A percentile compares a stretch with the other conserved stretches of the same genome.
Evolutionary conservation across 495 filamentous ascomycete genomes (phyloP).

Genomic region (Hyaloscypha variabilis): DNA sequence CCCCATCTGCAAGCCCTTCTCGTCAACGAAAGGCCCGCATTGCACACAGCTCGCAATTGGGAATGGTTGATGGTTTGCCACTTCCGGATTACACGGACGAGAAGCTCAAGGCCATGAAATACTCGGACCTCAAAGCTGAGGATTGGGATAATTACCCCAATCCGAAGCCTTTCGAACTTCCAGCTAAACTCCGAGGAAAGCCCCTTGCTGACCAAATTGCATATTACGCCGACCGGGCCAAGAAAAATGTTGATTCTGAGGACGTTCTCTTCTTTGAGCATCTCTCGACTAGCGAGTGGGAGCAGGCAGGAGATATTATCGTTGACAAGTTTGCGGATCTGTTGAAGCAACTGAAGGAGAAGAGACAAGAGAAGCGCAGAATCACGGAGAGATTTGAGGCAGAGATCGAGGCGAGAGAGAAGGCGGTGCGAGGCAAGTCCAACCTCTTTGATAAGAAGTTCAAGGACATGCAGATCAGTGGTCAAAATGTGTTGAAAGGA

Average conservation of each 20-base stretch:
- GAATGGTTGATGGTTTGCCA: background rate
- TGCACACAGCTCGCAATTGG: background rate
- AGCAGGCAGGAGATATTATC: constrained; percentile 81
- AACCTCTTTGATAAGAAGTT: constrained; percentile 55
- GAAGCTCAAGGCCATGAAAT: constrained; percentile 54
- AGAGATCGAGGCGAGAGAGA: constrained; percentile 57
- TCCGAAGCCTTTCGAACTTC: constrained; percentile 5
- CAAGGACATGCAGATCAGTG: constrained; percentile 55
- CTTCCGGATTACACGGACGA: constrained; percentile 53
- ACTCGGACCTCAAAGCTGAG: constrained; percentile 52
- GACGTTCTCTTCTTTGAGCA: constrained; percentile 66
- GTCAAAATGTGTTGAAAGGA: constrained; percentile 35
- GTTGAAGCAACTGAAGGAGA: constrained; percentile 62
- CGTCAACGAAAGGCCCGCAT: background rate
- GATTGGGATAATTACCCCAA: constrained; percentile 40
- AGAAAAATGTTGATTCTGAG: constrained; percentile 35
- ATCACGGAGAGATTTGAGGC: constrained; percentile 68
- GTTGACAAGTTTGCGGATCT: constrained; percentile 67
- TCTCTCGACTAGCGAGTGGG: constrained; percentile 74
- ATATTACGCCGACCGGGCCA: constrained; percentile 40
- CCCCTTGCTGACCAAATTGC: constrained; percentile 45
- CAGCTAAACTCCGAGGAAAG: constrained; percentile 26
- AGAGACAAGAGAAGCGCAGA: constrained; percentile 65
- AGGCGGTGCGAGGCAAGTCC: constrained; percentile 55
- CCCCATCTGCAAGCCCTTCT: background rate